These are phyloP conservation scores for Lathyrus sativus DNA, from an alignment of 306 rosid genomes.

Conservation along the genomic window DNA sequence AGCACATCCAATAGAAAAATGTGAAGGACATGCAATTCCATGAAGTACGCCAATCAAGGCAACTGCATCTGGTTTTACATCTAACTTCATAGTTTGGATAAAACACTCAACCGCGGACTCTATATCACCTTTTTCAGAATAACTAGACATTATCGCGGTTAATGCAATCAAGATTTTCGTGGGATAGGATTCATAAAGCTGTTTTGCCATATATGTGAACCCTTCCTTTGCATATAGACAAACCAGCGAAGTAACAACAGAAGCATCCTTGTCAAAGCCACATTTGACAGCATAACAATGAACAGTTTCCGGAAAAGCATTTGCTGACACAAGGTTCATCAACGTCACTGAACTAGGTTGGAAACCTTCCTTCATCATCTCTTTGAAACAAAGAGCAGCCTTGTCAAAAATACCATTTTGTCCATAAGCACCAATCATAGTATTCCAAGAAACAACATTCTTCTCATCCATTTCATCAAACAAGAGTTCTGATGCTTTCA, in stretches of 20 bases:
- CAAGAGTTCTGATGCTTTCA: slow-evolving; percentile 56
- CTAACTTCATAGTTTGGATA: slow-evolving; percentile 49
- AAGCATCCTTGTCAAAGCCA: slow-evolving; percentile 51
- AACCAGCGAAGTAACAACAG: slow-evolving; percentile 68
- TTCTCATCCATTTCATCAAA: slow-evolving; percentile 60
- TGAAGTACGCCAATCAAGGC: slow-evolving; percentile 69
- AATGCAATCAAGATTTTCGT: slow-evolving; percentile 59
- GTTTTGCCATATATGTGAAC: slow-evolving; percentile 48
- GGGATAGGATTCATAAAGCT: slow-evolving; percentile 51
- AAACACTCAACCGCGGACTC: slow-evolving; percentile 52
- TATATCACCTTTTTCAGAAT: slow-evolving; percentile 57
- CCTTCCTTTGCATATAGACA: slow-evolving; percentile 63
- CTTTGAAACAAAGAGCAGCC: slow-evolving; percentile 59
- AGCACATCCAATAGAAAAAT: slow-evolving; percentile 55
- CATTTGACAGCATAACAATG: slow-evolving; percentile 63
- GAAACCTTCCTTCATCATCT: slow-evolving; percentile 53
- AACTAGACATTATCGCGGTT: slow-evolving; percentile 68
- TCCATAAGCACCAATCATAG: slow-evolving; percentile 76
- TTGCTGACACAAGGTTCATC: slow-evolving; percentile 65
- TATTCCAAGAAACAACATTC: slow-evolving; percentile 77
- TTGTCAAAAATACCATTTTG: slow-evolving; percentile 55
- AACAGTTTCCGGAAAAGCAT: slow-evolving; percentile 50
- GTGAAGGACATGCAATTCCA: slow-evolving; percentile 60
- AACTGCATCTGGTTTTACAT: slow-evolving; percentile 67
- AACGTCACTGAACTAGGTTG: slow-evolving; percentile 64